These are phyloP conservation scores for Beta macrorhiza DNA, from an alignment of 179 eudicot species.

Conservation along the genomic window DNA sequence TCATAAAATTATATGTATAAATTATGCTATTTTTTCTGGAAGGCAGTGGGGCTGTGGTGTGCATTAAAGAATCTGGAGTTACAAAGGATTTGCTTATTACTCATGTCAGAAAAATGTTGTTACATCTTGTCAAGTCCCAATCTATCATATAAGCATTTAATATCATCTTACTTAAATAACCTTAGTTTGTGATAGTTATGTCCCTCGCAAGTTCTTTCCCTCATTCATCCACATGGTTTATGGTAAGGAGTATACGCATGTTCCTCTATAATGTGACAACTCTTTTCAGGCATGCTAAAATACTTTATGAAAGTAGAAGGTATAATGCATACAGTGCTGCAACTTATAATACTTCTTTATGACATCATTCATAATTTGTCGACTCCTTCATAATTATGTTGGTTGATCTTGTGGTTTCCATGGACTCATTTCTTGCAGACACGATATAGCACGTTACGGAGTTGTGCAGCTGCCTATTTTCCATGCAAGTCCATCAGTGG, in stretches of 20 bases:
- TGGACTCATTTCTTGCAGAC: slow-evolving; percentile 20
- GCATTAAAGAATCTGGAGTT: not conserved
- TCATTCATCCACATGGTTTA: not conserved
- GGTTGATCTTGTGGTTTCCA: slow-evolving; percentile 15
- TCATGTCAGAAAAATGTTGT: not conserved
- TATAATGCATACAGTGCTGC: not conserved
- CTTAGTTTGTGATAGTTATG: not conserved
- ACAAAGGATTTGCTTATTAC: not conserved
- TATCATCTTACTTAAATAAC: not conserved
- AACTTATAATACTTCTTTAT: not conserved
- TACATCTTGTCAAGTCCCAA: not conserved
- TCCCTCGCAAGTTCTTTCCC: not conserved
- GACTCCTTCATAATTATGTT: slow-evolving; percentile 1
- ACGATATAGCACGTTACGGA: slow-evolving; percentile 23
- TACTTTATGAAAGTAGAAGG: not conserved
- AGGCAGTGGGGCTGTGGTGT: not conserved
- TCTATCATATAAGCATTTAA: not conserved
- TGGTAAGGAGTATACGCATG: not conserved
- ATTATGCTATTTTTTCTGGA: no score
- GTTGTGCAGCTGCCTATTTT: slow-evolving; percentile 23
- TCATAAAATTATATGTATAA: no score
- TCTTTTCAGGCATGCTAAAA: not conserved
- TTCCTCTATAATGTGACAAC: not conserved
- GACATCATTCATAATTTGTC: not conserved
- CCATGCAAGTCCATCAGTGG: slow-evolving; percentile 22